Conservation (phyloP, 1,284 basidiomycete genomes). For the Cystobasidium pallidum region DNA sequence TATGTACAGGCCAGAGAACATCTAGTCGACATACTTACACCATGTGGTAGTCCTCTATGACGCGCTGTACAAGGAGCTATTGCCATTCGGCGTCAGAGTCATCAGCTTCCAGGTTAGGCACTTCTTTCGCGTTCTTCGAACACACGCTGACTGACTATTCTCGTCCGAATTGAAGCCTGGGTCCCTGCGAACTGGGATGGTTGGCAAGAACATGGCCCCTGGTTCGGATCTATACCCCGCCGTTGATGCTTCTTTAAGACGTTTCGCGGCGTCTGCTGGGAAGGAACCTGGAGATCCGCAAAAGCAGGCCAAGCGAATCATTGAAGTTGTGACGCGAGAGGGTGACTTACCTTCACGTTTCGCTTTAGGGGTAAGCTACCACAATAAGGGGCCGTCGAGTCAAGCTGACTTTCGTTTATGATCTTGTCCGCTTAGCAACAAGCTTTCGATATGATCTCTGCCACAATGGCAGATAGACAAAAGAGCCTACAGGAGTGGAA, state of each 20-base stretch:
- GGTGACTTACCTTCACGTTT: constrained; percentile 15
- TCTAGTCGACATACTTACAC: background rate
- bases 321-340: constrained; percentile 13
- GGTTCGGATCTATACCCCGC: constrained; percentile 21
- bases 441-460: constrained; percentile 31
- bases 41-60: constrained; percentile 14
- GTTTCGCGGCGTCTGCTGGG: constrained; percentile 9
- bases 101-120: constrained; percentile 18
- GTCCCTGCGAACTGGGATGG: constrained; percentile 33
- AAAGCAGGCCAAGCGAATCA: constrained; percentile 22
- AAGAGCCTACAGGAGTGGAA: constrained; percentile 17
- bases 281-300: constrained; percentile 32
- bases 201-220: constrained; percentile 20
- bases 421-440: constrained; percentile 15
- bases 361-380: constrained; percentile 18
- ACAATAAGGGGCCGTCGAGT: background rate
- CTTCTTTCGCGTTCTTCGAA: background rate
- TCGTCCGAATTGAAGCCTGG: constrained; percentile 6
- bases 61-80: constrained; percentile 27
- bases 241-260: constrained; percentile 18
- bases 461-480: constrained; percentile 19
- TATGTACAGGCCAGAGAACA: background rate
- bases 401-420: background rate
- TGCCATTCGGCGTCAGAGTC: constrained; percentile 21
- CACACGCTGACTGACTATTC: background rate